A percentile compares a stretch with the other conserved stretches of the same genome.
Conservation (phyloP, 768 basidiomycete species). For the Suillus sp. region DNA sequence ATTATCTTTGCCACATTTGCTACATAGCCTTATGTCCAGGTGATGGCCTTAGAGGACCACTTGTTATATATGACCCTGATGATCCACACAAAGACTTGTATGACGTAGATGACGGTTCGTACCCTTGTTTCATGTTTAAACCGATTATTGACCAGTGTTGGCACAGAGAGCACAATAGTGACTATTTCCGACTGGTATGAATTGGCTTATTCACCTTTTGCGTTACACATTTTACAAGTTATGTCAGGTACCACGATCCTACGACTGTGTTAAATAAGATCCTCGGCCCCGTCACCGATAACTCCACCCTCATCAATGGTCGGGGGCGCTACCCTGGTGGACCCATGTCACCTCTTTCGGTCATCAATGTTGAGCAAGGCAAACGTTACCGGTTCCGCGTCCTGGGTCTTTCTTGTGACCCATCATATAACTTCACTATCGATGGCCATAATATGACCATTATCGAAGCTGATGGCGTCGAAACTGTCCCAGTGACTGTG, state of each 20-base stretch:
- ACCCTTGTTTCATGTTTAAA: background rate
- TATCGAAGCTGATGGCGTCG: slow-evolving; percentile 47
- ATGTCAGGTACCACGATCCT: slow-evolving; percentile 31
- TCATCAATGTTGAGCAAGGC: slow-evolving; percentile 41
- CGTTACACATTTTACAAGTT: background rate
- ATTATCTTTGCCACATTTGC: slow-evolving; percentile 15
- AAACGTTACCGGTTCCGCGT: slow-evolving; percentile 44
- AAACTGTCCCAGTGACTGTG: slow-evolving; percentile 35
- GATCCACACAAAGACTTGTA: slow-evolving; percentile 46
- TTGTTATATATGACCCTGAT: slow-evolving; percentile 49
- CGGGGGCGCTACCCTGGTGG: slow-evolving; percentile 41
- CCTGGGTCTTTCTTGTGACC: slow-evolving; percentile 37
- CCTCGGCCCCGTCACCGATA: slow-evolving; percentile 26
- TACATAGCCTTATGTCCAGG: background rate
- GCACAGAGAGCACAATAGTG: slow-evolving; percentile 44
- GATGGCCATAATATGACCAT: slow-evolving; percentile 41
- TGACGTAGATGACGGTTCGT: slow-evolving; percentile 48
- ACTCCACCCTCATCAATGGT: slow-evolving; percentile 48
- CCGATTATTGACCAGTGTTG: slow-evolving; percentile 3
- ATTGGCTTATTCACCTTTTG: slow-evolving; percentile 2
- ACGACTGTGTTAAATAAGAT: slow-evolving; percentile 15
- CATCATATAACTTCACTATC: slow-evolving; percentile 36
- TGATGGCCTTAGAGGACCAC: slow-evolving; percentile 45
- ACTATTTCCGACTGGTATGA: slow-evolving; percentile 48
- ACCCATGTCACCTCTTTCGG: slow-evolving; percentile 35